These are phyloP conservation scores for Plasmodium coatneyi DNA, from an alignment of 169 alveolate genomes.

Conservation along the genomic window DNA sequence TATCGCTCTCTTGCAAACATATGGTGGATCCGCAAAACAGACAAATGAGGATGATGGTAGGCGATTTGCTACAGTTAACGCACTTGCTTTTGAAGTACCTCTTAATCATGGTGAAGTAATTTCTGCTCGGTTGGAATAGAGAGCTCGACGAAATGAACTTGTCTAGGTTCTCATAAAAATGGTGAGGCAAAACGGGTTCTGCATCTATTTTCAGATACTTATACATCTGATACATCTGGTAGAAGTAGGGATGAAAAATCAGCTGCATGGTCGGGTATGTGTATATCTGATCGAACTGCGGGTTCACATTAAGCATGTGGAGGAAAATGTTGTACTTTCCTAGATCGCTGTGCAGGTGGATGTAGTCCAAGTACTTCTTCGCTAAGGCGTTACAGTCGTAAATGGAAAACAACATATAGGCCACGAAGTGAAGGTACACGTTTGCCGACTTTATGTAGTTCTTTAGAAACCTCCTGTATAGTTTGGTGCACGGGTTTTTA, in stretches of 20 bases:
- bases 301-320: slow-evolving; percentile 31
- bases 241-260: slow-evolving; percentile 57
- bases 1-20: slow-evolving; percentile 39
- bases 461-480: slow-evolving; percentile 32
- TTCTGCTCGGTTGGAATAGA: slow-evolving; percentile 47
- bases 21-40: slow-evolving; percentile 60
- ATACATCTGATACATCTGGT: slow-evolving; percentile 43
- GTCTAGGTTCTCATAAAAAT: slow-evolving; percentile 51
- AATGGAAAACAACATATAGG: slow-evolving; percentile 43
- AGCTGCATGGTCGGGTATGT: slow-evolving; percentile 29
- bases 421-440: slow-evolving; percentile 45
- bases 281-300: slow-evolving; percentile 26
- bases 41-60: slow-evolving; percentile 37
- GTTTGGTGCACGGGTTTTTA: slow-evolving; percentile 15
- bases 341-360: slow-evolving; percentile 52
- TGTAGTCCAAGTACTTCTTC: slow-evolving; percentile 33
- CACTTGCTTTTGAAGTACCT: slow-evolving; percentile 50
- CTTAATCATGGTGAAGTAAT: slow-evolving; percentile 57
- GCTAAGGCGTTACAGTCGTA: slow-evolving; percentile 45
- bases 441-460: slow-evolving; percentile 56
- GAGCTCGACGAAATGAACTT: slow-evolving; percentile 32
- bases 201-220: slow-evolving; percentile 63
- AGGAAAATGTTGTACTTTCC: slow-evolving; percentile 40
- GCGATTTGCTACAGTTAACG: slow-evolving; percentile 43
- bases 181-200: slow-evolving; percentile 32